These are phyloP conservation scores for Hydrangea macrophylla DNA, from an alignment of 148 eudicot species.

Conservation along the genomic window DNA sequence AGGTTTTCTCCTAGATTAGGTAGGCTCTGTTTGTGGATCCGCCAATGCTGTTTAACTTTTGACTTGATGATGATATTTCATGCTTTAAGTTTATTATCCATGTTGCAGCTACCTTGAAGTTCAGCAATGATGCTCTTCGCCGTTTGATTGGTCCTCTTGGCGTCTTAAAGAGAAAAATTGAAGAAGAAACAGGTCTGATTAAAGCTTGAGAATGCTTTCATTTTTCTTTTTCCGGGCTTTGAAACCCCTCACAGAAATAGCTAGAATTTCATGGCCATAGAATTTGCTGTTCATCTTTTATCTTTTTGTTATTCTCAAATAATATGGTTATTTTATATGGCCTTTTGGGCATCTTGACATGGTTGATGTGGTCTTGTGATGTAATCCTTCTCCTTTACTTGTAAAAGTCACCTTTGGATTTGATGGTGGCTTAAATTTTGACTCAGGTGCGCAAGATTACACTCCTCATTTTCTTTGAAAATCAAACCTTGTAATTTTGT, in stretches of 20 bases:
- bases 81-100: not conserved
- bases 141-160: conserved; percentile 89
- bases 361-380: not conserved
- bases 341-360: not conserved
- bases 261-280: not conserved
- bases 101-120: conserved; percentile 68
- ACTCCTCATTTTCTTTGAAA: too few species aligned
- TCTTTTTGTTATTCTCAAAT: not conserved
- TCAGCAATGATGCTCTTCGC: conserved; percentile 77
- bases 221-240: not conserved
- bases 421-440: not conserved
- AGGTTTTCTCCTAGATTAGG: conserved; percentile 73
- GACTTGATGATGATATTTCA: not conserved
- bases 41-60: not conserved
- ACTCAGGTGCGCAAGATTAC: not conserved
- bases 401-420: not conserved
- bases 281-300: not conserved
- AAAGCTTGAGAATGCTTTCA: conserved; percentile 3
- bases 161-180: conserved; percentile 76
- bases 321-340: not conserved
- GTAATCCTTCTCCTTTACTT: not conserved
- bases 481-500: too few species aligned
- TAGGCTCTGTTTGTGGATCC: conserved; percentile 18
- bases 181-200: conserved; percentile 75
- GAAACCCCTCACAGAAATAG: not conserved